A percentile compares a stretch with the other conserved stretches of the same genome.
Conservation (phyloP, 345 rosid genomes). For the Capsella bursapastoris region DNA sequence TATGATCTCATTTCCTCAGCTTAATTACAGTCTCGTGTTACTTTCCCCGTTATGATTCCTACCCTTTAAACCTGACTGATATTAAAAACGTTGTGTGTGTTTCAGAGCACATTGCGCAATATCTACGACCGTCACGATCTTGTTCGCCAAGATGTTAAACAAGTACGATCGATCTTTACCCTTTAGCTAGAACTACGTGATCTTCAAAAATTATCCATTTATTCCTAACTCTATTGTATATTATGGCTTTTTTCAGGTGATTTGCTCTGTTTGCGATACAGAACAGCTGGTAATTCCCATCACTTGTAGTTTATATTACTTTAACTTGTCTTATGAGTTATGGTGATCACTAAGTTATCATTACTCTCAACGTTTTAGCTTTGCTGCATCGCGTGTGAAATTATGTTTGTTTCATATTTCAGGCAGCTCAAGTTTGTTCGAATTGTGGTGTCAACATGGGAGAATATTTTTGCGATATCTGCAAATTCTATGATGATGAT, state of each 20-base stretch:
- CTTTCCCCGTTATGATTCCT: neutral
- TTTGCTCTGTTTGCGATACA: constrained; percentile 92
- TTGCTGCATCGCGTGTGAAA: neutral
- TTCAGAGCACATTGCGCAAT: constrained; percentile 69
- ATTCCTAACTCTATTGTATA: constrained; percentile 22
- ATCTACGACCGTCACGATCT: constrained; percentile 72
- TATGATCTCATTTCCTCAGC: constrained; percentile 36
- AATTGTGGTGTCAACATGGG: constrained; percentile 99
- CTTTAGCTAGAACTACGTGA: neutral
- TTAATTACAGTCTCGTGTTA: neutral
- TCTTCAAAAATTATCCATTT: neutral
- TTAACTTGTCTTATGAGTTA: constrained; percentile 9
- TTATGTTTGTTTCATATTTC: constrained; percentile 32
- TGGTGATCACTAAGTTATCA: neutral
- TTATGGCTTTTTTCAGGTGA: constrained; percentile 57
- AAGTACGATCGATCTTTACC: constrained; percentile 50
- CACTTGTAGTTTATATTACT: constrained; percentile 24
- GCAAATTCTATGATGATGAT: constrained; percentile 95
- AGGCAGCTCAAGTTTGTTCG: constrained; percentile 80
- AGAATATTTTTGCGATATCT: constrained; percentile 84
- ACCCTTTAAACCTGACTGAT: neutral
- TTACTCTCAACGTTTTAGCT: neutral
- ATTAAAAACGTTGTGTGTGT: neutral
- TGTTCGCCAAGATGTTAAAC: constrained; percentile 79
- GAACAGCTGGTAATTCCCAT: constrained; percentile 81